Base-by-base conservation (phyloP, 495 filamentous ascomycete species). In the Tuber calosporum region DNA sequence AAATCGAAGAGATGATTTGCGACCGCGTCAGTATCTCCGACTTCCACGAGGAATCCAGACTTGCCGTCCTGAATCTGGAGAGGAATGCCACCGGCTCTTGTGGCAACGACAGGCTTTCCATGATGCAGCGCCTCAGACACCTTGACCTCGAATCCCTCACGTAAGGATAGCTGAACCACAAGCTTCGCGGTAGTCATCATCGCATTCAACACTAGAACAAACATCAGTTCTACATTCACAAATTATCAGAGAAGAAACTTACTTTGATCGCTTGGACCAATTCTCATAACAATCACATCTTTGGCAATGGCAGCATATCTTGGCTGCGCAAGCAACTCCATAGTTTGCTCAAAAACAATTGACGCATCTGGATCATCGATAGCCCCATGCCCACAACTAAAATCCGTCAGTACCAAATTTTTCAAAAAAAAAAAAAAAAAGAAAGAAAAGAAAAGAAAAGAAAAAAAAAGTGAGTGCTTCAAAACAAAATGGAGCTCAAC, bases 131-230 rank as follows among this genome's bases (percentile, higher is more conserved):
- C 93, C 82, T 96, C 93, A 0, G 90, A 93, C 22, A 96, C 92
- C 83, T 96, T 96, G 72, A 95, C 90, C 81, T 96, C 92, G 78
- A 96, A 96, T 4, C 92, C 93, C 81, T 96, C 93, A 30, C 90
- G 88, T 1, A 89, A 93, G 11, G 91, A 94, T 26, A 96, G 87
- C 82, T 96, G 93, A 48, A 94, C 85, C 0, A 88, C 90, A 34
- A 93, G 86, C 72, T 89, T 88, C 2, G 91, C 89, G 67, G 89
- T 89, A 48, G 90, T 89, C 53, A 96, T 84, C n/a, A 96, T 82
- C 0, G 90, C 89, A 79, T 95, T 93, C 79, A 96, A 88, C 20
- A 93, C 83, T 76, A 26, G 26, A 62, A 40, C 22, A 19, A 34
- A 34, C 37, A 9, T 74, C 66, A 74, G 68, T 17, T n/a, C 19